A percentile compares a stretch with the other conserved stretches of the same genome.
Conservation (phyloP, 768 basidiomycete genomes). For the Pluteus cervinus region DNA sequence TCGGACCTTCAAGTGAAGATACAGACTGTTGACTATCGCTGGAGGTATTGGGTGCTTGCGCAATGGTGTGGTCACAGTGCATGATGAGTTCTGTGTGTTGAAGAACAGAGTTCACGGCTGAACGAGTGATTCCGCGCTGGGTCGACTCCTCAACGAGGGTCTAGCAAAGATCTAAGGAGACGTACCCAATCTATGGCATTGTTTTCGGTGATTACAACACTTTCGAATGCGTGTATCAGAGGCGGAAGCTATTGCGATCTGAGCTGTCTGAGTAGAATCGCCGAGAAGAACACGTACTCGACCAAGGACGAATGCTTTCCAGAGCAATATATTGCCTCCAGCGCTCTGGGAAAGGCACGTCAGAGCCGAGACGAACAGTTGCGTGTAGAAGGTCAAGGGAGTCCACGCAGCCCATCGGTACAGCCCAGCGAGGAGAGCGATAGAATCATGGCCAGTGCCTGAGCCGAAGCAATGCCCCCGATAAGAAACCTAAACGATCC, state of each 20-base stretch:
- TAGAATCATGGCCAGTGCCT: constrained; percentile 47
- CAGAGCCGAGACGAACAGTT: constrained; percentile 58
- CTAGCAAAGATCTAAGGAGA: not conserved
- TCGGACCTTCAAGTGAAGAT: too few species aligned
- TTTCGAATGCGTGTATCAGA: constrained; percentile 51
- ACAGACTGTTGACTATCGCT: too few species aligned
- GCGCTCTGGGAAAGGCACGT: constrained; percentile 52
- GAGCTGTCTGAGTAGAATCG: not conserved
- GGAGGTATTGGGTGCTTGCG: constrained; percentile 21
- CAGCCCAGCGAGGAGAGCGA: constrained; percentile 47
- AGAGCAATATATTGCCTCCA: constrained; percentile 36
- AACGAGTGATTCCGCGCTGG: constrained; percentile 39
- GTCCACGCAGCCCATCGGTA: constrained; percentile 63
- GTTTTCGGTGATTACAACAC: constrained; percentile 45
- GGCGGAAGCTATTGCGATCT: constrained; percentile 47
- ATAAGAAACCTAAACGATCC: constrained; percentile 41
- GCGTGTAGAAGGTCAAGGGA: constrained; percentile 59
- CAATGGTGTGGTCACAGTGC: constrained; percentile 44
- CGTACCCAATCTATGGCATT: constrained; percentile 56
- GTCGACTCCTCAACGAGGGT: constrained; percentile 15
- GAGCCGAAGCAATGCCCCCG: constrained; percentile 59
- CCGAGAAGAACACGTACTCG: constrained; percentile 41
- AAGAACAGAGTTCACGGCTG: constrained; percentile 41
- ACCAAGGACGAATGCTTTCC: constrained; percentile 69
- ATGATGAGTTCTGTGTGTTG: constrained; percentile 49